Evolutionary conservation across 2,329 filamentous ascomycete species (phyloP), one percentile per base, ranked within the genome.

Genomic region (Arthrobotrys iridis): DNA sequence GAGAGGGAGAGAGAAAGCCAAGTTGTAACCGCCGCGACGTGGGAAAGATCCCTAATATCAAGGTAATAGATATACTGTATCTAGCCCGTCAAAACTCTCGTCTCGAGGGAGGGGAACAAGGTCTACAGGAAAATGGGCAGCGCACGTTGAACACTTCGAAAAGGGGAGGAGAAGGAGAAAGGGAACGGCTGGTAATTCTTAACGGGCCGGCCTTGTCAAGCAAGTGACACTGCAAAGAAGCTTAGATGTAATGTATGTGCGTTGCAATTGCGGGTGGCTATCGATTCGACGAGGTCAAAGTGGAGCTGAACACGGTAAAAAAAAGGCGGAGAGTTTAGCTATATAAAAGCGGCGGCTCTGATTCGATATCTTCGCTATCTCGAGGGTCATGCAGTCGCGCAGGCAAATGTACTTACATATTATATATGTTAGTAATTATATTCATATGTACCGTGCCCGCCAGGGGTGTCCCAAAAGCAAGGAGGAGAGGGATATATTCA

Each of bases 401-500:
- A 66, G 62, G 46, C 60, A 64, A 62, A 70, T 41, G 55, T 58
- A 26, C 13, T 6, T 37, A 37, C 13, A 13, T 37, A 37, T 37
- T 6, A 37, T 37, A 13, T 37, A 37, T n/a, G n/a, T n/a, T n/a
- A n/a, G n/a, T n/a, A n/a, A n/a, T n/a, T n/a, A n/a, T n/a, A n/a
- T n/a, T n/a, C n/a, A n/a, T n/a, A n/a, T 50, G 45, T 62, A 70
- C 65, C 65, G 65, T 70, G 52, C 55, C 57, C 43, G 35, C 65
- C 55, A 70, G 65, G 65, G 65, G 28, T 20, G 52, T 15, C 41
- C 41, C 52, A 68, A 70, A 70, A 70, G 65, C 65, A 70, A 70
- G 65, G 48, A 70, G 35, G 37, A 37, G 65, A 70, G 65, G 65
- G 65, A 70, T 70, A 70, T 70, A 70, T 52, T 59, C 52, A 68